Evolutionary conservation across 2,329 filamentous ascomycete genomes (phyloP), one percentile per base, ranked within the genome.

Genomic region (Stachybotrys chartarum): DNA sequence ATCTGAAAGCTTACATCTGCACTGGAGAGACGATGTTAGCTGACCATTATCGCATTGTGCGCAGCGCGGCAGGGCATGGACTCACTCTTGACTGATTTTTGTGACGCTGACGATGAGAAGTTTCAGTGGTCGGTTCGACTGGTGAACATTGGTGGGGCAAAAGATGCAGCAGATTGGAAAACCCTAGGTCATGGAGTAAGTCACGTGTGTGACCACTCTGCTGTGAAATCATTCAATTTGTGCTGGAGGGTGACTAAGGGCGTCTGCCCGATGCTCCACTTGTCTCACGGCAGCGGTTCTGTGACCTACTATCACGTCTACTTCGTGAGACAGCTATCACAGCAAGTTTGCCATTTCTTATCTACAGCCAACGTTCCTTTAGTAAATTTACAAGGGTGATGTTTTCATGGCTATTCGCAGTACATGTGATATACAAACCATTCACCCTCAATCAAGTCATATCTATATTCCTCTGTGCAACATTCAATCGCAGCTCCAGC

Each of bases 1-100:
- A 52, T 52, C 35, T 52, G 30, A n/a, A 32, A 61, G 69, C 88
- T 87, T 85, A 93, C 89, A 94, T 94, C 86, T 94, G 90, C 90
- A 94, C 90, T 93, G 66, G 51, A 42, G 48, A 54, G 64, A 65
- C 58, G 66, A 63, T 60, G 64, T 59, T 53, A 45, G 50, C 55
- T 52, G 56, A n/a, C n/a, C 49, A 35, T 32, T 51, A 18, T 32
- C 30, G 49, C 24, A 24, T 42, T 42, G 35, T 42, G 8, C 14
- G 35, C 35, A 10, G 35, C 35, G 35, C 35, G 14, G 35, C 35
- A 10, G 10, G 8, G 35, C 56, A 32, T 62, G 56, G 58, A 82
- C 81, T 80, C 75, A 84, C 81, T 84, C 72, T 78, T 84, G 75
- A 74, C 75, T 72, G 75, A 74, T 74, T 78, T 75, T 74, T 72